Base-by-base conservation (phyloP, 2,329 filamentous ascomycete species). In the Colletotrichum sp. region DNA sequence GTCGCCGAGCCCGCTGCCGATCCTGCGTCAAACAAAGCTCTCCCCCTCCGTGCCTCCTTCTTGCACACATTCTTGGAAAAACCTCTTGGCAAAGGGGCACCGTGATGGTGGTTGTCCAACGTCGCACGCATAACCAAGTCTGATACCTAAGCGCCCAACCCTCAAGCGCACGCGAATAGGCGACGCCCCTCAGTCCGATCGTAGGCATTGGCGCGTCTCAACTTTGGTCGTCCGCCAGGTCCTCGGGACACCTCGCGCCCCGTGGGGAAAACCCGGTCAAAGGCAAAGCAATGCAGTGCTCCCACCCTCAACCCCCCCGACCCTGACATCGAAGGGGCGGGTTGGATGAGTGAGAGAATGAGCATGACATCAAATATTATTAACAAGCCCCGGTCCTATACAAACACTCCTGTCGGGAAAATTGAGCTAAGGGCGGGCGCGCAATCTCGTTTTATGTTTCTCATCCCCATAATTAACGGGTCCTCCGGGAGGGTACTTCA, bases 201-300 rank as follows among this genome's bases (percentile, higher is more conserved):
- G 72, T 38, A 30, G 69, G 63, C 73, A 68, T 59, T 73, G 69
- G 73, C 70, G 63, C 69, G 73, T 75, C 73, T 75, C 73, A 75
- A 73, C 69, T 58, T 52, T 36, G n/a, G 58, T 52, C 56, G 43
- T 32, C 69, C 73, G 73, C 69, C 71, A 69, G 63, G 69, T 38
- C 73, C 69, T 73, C 73, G 56, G 48, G 14, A 58, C 69, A 69
- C 69, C 43, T 43, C 24, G 69, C 36, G 69, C 72, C 72, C 69
- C 63, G 69, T 75, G 73, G 73, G 73, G 73, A 63, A 75, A 75
- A 73, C 69, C 73, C 73, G 69, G 73, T 13, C 52, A 75, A 69
- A 58, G 56, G 55, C 63, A 30, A 73, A 64, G 48, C 66, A 72
- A 43, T 38, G 69, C 24, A 13, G 18, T 14, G 38, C 43, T 48